Base-by-base conservation (phyloP, 2,329 filamentous ascomycete species). In the Trichoderma sp. region DNA sequence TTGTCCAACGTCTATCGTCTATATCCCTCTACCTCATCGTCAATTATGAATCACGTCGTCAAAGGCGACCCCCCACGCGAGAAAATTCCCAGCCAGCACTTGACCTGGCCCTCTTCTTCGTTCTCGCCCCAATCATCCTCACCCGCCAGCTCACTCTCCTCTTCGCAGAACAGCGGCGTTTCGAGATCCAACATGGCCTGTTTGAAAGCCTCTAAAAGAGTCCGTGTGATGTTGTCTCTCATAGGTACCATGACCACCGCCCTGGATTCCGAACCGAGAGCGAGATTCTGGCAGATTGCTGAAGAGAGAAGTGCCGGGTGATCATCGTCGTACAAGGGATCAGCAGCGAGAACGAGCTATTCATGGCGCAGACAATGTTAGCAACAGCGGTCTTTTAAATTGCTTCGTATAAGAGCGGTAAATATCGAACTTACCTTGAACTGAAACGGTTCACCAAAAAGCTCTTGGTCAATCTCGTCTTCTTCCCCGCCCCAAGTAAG, bases 311-410 rank as follows among this genome's bases (percentile, higher is more conserved):
- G 88, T 3, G 80, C 82, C 0, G 95, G 94, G 78, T 98, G 96
- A 4, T 92, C 87, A 63, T 94, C 87, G 60, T 95, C 94, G 81
- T 98, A 98, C 24, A 99, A 84, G 0, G 93, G 89, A 80, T 99
- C 96, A 3, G 95, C 94, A 2, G 90, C 93, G 3, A 99, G 86
- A 57, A 98, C 89, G 70, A 97, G 83, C 85, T 91, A 80, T 6
- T 63, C 47, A 28, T 57, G 18, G 2, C 21, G 15, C 24, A 3
- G 26, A 14, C 3, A 21, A 11, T 6, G 8, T 61, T 32, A 68
- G 39, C 5, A 32, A 69, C 1, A 26, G 36, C 9, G 62, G 18
- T n/a, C 32, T n/a, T 36, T 11, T 15, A 7, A 21, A 12, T 9
- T 6, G 1, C 8, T 1, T 9, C 2, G 0, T 4, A 39, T 6